phyloP scores from a whole-genome alignment of 2,329 filamentous ascomycete species.

The Nemania bipapillata region DNA sequence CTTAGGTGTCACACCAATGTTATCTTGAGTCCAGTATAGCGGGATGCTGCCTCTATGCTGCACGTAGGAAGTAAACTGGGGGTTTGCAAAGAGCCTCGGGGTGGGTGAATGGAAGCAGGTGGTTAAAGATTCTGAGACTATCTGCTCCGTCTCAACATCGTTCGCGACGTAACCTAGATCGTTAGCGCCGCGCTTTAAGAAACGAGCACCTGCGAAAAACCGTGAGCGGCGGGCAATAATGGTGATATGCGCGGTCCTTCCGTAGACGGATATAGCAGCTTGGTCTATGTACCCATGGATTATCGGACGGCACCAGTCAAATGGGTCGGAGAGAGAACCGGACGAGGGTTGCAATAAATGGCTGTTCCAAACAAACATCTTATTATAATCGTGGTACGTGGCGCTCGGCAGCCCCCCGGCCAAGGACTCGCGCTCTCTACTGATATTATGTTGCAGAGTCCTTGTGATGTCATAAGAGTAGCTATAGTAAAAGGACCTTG shows the following conservation, averaged over 20 bases:
- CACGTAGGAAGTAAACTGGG: slow-evolving; percentile 93
- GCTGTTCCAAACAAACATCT: slow-evolving; percentile 99
- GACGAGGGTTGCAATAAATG: slow-evolving; percentile 83
- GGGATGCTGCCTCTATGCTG: slow-evolving; percentile 97
- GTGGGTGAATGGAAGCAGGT: slow-evolving; percentile 96
- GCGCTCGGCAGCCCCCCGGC: slow-evolving; percentile 70
- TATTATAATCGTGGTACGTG: slow-evolving; percentile 76
- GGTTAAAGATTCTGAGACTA: slow-evolving; percentile 91
- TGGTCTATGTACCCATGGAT: slow-evolving; percentile 98
- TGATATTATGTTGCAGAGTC: slow-evolving; percentile 92
- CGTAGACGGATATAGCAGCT: slow-evolving; percentile 84
- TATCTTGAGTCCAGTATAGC: slow-evolving; percentile 97
- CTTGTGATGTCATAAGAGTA: slow-evolving; percentile 97
- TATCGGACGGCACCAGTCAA: slow-evolving; percentile 95
- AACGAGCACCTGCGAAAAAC: slow-evolving; percentile 92
- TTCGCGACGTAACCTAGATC: slow-evolving; percentile 96
- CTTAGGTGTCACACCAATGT: slow-evolving; percentile 92
- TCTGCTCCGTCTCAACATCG: slow-evolving; percentile 98
- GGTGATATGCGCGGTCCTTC: slow-evolving; percentile 88
- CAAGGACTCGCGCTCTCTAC: slow-evolving; percentile 77
- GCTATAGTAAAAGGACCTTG: slow-evolving; percentile 95
- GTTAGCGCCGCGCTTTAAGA: slow-evolving; percentile 93
- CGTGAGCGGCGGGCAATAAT: slow-evolving; percentile 92
- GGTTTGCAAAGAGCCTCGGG: slow-evolving; percentile 83
- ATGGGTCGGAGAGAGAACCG: slow-evolving; percentile 77